Base-by-base conservation (phyloP, 495 filamentous ascomycete species). In the Jackrogersella minutella region DNA sequence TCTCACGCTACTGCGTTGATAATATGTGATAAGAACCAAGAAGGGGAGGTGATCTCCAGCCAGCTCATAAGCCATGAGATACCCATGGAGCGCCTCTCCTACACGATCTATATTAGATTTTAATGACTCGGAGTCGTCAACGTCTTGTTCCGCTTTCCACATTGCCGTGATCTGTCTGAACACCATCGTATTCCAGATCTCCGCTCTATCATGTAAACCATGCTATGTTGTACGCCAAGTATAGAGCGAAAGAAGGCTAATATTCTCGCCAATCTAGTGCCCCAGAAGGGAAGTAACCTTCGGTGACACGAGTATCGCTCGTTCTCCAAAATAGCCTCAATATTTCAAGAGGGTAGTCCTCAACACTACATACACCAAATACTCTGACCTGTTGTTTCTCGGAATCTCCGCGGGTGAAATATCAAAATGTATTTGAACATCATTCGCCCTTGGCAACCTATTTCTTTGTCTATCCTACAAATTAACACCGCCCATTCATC, bases 21-120 rank as follows among this genome's bases (percentile, higher is more conserved):
- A 37, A 47, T 40, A 62, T 44, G 47, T 53, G 50, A 22, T 14
- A 33, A 40, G 10, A 5, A 40, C 36, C 40, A 34, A 40, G 40
- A 59, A 39, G 30, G 44, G 62, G 62, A 60, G 55, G 36, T 66
- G 55, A 59, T 60, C 55, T 66, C 53, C 46, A 64, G 39, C 34
- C n/a, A 34, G 1, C 33, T 50, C 49, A 37, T 41, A 16, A 26
- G 31, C 37, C 22, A 36, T 16, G 11, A 10, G 16, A 43, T 17
- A 6, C 21, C 39, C 22, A n/a, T 24, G n/a, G 52, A 24, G 19
- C 24, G 36, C 47, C 36, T 61, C 16, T 16, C n/a, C 13, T 14
- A 50, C 13, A 1, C 28, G 37, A 31, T n/a, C 13, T 28, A 33
- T 40, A 28, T 37, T 19, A 30, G 6, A 28, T 30, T 50, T 14